phyloP scores from a whole-genome alignment of 2,329 filamentous ascomycete genomes.

The Botrytis tulipae region DNA sequence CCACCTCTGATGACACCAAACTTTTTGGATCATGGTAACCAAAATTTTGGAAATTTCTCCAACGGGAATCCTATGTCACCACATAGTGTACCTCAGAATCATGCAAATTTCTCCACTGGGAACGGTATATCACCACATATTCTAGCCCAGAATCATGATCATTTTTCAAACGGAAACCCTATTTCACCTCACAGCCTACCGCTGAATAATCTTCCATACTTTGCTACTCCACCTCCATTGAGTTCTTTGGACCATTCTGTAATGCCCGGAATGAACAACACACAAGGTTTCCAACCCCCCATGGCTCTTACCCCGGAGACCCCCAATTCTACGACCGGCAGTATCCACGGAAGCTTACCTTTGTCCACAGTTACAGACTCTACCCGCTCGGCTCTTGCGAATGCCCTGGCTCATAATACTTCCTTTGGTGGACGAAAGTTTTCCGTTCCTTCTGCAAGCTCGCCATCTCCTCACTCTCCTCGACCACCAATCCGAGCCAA shows the following conservation, averaged over 20 bases:
- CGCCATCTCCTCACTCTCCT: slow-evolving; percentile 49
- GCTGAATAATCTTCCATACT: slow-evolving; percentile 73
- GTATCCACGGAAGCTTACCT: slow-evolving; percentile 54
- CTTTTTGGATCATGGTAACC: slow-evolving; percentile 70
- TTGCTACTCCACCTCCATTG: slow-evolving; percentile 76
- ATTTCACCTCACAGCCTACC: slow-evolving; percentile 61
- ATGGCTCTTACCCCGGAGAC: slow-evolving; percentile 72
- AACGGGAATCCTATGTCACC: slow-evolving; percentile 73
- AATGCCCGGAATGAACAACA: slow-evolving; percentile 59
- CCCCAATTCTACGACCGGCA: slow-evolving; percentile 66
- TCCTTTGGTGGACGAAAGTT: slow-evolving; percentile 62
- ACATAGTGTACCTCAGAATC: neutral
- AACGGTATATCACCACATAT: slow-evolving; percentile 66
- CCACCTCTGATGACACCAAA: slow-evolving; percentile 64
- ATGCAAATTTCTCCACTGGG: slow-evolving; percentile 67
- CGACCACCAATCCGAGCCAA: slow-evolving; percentile 49
- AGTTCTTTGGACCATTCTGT: slow-evolving; percentile 70
- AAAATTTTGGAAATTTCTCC: slow-evolving; percentile 75
- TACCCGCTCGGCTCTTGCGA: slow-evolving; percentile 60
- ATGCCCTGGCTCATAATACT: slow-evolving; percentile 55
- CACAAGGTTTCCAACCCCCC: slow-evolving; percentile 62
- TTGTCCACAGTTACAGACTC: slow-evolving; percentile 64
- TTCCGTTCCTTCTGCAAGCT: slow-evolving; percentile 55
- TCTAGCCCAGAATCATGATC: slow-evolving; percentile 63
- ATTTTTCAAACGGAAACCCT: slow-evolving; percentile 68